Evolutionary conservation across 2,329 filamentous ascomycete species (phyloP).

Genomic region (Sporothrix protearum): DNA sequence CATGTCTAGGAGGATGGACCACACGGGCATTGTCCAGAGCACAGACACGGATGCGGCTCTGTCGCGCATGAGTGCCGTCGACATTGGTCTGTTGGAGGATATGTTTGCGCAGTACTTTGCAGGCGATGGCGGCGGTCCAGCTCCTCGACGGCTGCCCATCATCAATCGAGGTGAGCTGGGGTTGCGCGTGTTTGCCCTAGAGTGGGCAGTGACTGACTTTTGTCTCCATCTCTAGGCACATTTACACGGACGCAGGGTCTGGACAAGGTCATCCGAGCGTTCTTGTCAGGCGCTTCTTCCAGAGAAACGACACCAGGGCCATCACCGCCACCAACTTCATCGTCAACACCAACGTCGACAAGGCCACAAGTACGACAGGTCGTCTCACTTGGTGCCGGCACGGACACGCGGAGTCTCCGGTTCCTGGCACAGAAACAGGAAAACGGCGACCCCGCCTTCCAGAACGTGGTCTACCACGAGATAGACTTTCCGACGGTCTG

Average conservation of each 20-base stretch:
- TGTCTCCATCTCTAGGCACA: too few relatives aligned
- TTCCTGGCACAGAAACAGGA: constrained; percentile 48
- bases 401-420: constrained; percentile 83
- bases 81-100: constrained; percentile 79
- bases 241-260: constrained; percentile 84
- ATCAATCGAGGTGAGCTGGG: constrained; percentile 76
- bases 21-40: constrained; percentile 75
- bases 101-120: constrained; percentile 72
- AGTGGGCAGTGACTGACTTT: constrained; percentile 5
- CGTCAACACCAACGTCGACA: constrained; percentile 1
- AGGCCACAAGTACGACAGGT: constrained; percentile 60
- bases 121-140: constrained; percentile 41
- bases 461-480: constrained; percentile 74
- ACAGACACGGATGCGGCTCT: constrained; percentile 91
- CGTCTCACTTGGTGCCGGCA: constrained; percentile 87
- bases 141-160: constrained; percentile 71
- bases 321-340: background rate
- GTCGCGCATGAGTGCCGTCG: constrained; percentile 83
- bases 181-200: too few relatives aligned
- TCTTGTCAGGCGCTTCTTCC: constrained; percentile 50
- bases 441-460: constrained; percentile 26
- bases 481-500: constrained; percentile 80
- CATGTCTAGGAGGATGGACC: constrained; percentile 39
- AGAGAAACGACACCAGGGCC: constrained; percentile 29
- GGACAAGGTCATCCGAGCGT: constrained; percentile 69